phyloP scores from a whole-genome alignment of 225 moss, liverwort and hornwort genomes.

The Sphagnum contortum region DNA sequence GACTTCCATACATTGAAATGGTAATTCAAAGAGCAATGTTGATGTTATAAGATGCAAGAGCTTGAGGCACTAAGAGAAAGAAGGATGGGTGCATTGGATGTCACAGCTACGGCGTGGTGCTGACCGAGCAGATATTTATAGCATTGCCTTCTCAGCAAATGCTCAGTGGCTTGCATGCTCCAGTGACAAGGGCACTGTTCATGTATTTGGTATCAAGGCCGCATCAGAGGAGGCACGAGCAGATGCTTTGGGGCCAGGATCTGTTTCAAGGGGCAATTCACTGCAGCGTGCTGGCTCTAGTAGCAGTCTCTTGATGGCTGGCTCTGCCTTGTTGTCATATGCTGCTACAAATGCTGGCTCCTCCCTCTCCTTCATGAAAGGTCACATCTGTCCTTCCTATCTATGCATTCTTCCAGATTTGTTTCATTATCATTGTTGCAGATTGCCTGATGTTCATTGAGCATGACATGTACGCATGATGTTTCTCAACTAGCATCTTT shows the following conservation, averaged over 20 bases:
- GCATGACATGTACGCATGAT: neutral
- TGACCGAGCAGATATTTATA: constrained; percentile 73
- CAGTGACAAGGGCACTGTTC: constrained; percentile 81
- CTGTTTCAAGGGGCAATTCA: constrained; percentile 2
- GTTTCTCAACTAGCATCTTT: neutral
- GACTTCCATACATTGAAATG: neutral
- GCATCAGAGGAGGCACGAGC: constrained; percentile 14
- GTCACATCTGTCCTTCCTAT: constrained; percentile 10
- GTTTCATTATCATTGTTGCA: no score
- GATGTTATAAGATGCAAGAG: neutral
- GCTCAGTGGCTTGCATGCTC: constrained; percentile 72
- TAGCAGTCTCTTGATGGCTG: constrained; percentile 36
- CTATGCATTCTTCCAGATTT: neutral
- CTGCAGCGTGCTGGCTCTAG: constrained; percentile 25
- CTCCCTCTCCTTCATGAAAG: constrained; percentile 61
- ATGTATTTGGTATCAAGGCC: constrained; percentile 64
- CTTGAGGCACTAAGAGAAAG: neutral
- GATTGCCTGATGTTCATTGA: no score
- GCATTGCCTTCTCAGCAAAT: constrained; percentile 71
- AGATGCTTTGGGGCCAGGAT: constrained; percentile 5
- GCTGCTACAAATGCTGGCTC: constrained; percentile 51
- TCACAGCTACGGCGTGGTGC: constrained; percentile 76
- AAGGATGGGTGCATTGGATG: neutral
- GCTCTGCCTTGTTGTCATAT: constrained; percentile 41
- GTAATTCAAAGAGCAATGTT: neutral